Conservation (phyloP, 2,329 filamentous ascomycete genomes). For the Cytospora schulzeri region DNA sequence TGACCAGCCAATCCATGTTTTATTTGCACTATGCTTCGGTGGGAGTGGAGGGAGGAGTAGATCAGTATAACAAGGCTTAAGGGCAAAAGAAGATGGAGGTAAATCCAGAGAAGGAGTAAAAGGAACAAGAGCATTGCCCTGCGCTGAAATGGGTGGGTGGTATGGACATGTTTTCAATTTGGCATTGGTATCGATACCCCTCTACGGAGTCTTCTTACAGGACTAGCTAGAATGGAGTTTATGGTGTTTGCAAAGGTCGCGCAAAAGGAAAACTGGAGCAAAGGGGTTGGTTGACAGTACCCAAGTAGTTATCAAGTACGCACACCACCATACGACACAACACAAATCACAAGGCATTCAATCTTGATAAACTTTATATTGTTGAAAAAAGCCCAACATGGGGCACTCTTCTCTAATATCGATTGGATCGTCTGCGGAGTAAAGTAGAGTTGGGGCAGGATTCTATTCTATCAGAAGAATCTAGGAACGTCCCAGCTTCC, state of each 20-base stretch:
- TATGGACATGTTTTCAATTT: not conserved
- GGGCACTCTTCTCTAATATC: not conserved
- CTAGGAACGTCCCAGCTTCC: constrained; percentile 26
- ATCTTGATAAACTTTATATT: not conserved
- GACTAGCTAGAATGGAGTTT: not conserved
- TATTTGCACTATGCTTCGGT: too few species aligned
- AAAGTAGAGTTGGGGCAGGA: constrained; percentile 26
- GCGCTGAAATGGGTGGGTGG: not conserved
- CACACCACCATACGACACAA: not conserved
- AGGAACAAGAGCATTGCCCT: not conserved
- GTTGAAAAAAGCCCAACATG: not conserved
- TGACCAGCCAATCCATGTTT: too few species aligned
- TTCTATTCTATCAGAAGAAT: constrained; percentile 27
- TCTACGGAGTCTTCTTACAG: not conserved
- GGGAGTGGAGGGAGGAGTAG: not conserved
- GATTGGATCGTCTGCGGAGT: constrained; percentile 15
- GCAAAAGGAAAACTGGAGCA: not conserved
- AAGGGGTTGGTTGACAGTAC: not conserved
- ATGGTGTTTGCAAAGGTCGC: not conserved
- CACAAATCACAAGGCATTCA: not conserved
- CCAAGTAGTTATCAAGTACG: not conserved
- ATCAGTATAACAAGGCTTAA: not conserved
- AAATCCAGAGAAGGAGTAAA: not conserved
- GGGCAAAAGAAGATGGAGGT: too few species aligned
- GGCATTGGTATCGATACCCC: not conserved